A percentile compares a stretch with the other conserved stretches of the same genome.
Conservation (phyloP, 306 rosid genomes). For the Medicago truncatula region MtrunA17r5.0-ANR NC_053044.1:5580001-5580500, state of each 20-base stretch:
- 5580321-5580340: slow-evolving; percentile 12
- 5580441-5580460: background rate
- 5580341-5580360: slow-evolving; percentile 41
- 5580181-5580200: background rate
- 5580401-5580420: slow-evolving; percentile 32
- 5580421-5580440: slow-evolving; percentile 12
- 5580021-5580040: background rate
- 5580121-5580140: background rate
- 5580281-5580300: slow-evolving; percentile 30
- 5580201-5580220: background rate
- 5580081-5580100: background rate
- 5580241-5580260: slow-evolving; percentile 37
- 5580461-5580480: background rate
- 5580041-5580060: slow-evolving; percentile 5
- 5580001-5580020: background rate
- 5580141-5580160: slow-evolving; percentile 11
- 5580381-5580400: slow-evolving; percentile 24
- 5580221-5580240: slow-evolving; percentile 1
- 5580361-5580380: slow-evolving; percentile 32
- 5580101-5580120: background rate
- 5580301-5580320: slow-evolving; percentile 27
- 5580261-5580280: slow-evolving; percentile 21
- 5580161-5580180: slow-evolving; percentile 4
- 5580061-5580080: background rate
- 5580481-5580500: background rate